Percentiles rank a stretch among this genome's conserved stretches.
Evolutionary conservation across 768 basidiomycete species (phyloP).

Genomic region (Tulasnella sp.): DNA sequence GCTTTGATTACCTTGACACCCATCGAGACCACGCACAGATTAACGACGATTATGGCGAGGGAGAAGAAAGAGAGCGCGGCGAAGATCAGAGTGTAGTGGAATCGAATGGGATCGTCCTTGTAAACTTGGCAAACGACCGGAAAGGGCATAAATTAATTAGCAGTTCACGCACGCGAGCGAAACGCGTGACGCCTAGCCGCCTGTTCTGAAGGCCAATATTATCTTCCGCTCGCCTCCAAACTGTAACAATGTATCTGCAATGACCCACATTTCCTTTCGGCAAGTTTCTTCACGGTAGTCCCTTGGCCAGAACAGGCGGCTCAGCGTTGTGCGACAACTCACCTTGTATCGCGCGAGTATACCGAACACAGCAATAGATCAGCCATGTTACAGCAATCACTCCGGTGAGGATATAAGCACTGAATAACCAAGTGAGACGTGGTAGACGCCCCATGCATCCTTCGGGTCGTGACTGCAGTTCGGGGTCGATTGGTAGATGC

Average conservation of each 20-base stretch:
- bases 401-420: neutral
- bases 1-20: neutral
- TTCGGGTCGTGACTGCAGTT: neutral
- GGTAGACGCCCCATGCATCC: neutral
- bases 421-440: neutral
- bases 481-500: neutral
- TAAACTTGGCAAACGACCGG: neutral
- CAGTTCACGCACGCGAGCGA: neutral
- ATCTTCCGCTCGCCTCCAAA: neutral
- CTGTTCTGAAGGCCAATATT: neutral
- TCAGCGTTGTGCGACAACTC: too few species aligned
- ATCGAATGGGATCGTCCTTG: neutral
- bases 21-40: neutral
- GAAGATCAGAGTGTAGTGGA: neutral
- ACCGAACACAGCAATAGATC: neutral
- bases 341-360: conserved; percentile 5
- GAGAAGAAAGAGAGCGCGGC: neutral
- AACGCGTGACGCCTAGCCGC: neutral
- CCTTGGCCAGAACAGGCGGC: too few species aligned
- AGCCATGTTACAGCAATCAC: neutral
- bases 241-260: neutral
- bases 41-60: neutral
- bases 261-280: too few species aligned
- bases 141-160: neutral
- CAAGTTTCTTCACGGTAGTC: too few species aligned